phyloP scores from a whole-genome alignment of 345 rosid species.

The Triadica sebifera region DNA sequence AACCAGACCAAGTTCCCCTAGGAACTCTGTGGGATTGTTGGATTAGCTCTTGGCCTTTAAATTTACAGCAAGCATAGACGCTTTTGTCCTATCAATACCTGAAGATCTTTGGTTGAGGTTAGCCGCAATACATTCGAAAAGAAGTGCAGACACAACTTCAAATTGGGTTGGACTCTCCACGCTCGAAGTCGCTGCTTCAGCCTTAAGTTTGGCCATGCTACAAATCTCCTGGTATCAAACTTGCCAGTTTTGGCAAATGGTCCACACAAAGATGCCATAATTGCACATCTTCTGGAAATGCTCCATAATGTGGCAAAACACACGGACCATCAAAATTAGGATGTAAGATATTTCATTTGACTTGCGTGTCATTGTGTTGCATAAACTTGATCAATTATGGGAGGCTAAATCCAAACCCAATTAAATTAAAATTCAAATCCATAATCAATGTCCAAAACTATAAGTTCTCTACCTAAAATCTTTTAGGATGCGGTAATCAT shows the following conservation, averaged over 20 bases:
- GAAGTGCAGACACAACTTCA: slow-evolving; percentile 49
- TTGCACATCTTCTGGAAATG: neutral
- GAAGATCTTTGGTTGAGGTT: slow-evolving; percentile 23
- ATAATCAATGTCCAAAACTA: too few species aligned
- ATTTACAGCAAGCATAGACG: neutral
- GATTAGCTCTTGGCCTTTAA: neutral
- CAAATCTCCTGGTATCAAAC: slow-evolving; percentile 15
- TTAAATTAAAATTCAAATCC: too few species aligned
- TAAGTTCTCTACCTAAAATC: too few species aligned
- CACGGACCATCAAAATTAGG: neutral
- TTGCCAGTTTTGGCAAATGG: slow-evolving; percentile 2
- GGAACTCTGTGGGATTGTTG: neutral
- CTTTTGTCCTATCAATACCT: slow-evolving; percentile 10
- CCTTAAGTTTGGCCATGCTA: slow-evolving; percentile 24
- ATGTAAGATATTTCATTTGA: neutral
- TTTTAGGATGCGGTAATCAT: too few species aligned
- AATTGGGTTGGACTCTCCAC: slow-evolving; percentile 41
- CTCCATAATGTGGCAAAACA: neutral
- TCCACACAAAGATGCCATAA: neutral
- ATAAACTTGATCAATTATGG: too few species aligned
- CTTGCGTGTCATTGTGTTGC: too few species aligned
- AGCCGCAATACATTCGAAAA: slow-evolving; percentile 35
- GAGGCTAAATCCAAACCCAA: too few species aligned
- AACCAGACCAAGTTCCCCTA: slow-evolving; percentile 5
- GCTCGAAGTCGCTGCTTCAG: slow-evolving; percentile 22